phyloP scores from a whole-genome alignment of 2,329 filamentous ascomycete genomes.

The Westerdykella ornata region DNA sequence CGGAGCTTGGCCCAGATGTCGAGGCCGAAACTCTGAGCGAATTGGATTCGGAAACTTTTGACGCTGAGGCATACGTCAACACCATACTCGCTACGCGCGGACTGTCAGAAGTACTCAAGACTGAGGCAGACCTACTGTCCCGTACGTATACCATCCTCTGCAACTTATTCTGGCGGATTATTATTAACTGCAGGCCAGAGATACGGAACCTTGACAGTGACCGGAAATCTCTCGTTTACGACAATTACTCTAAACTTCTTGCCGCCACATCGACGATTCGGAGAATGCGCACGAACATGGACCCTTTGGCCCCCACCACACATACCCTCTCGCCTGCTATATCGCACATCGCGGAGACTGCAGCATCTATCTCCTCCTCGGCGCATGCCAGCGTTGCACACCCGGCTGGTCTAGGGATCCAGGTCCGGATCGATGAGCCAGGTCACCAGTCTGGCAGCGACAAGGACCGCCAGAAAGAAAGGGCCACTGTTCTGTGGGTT shows the following conservation, averaged over 20 bases:
- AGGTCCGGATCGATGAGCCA: slow-evolving; percentile 14
- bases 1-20: slow-evolving; percentile 31
- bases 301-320: slow-evolving; percentile 66
- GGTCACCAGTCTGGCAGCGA: slow-evolving; percentile 13
- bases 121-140: slow-evolving; percentile 62
- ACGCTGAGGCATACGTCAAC: slow-evolving; percentile 62
- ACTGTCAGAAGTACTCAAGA: slow-evolving; percentile 61
- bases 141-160: slow-evolving; percentile 26
- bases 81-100: slow-evolving; percentile 55
- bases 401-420: slow-evolving; percentile 18
- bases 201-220: slow-evolving; percentile 88
- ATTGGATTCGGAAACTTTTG: slow-evolving; percentile 67
- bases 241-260: slow-evolving; percentile 97
- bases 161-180: background rate
- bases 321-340: slow-evolving; percentile 68
- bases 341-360: slow-evolving; percentile 63
- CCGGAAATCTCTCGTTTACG: slow-evolving; percentile 93
- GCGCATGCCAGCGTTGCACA: slow-evolving; percentile 25
- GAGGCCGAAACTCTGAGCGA: slow-evolving; percentile 57
- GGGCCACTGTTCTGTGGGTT: slow-evolving; percentile 57
- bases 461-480: slow-evolving; percentile 36
- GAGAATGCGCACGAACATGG: slow-evolving; percentile 78
- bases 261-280: slow-evolving; percentile 94
- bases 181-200: slow-evolving; percentile 43
- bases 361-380: slow-evolving; percentile 37